Evolutionary conservation across 495 filamentous ascomycete genomes (phyloP), one percentile per base, ranked within the genome.

Genomic region (Penicillium paradoxum): DNA sequence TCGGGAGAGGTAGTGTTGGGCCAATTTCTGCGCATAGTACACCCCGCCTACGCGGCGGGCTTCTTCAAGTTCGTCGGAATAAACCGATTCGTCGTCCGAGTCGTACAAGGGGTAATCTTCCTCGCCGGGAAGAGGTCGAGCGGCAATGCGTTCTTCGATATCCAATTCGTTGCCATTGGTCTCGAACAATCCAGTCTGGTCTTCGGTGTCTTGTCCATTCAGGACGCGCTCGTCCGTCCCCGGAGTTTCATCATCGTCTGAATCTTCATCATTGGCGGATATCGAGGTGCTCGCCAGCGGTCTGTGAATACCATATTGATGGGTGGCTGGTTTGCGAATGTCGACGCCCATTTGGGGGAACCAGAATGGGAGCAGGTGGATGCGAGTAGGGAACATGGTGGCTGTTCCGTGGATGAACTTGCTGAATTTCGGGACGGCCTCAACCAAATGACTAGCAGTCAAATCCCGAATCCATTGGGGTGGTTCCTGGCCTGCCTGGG

Each of bases 361-460:
- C 93, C 93, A 99, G 78, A 87, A 99, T 3, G 93, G 93, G 3
- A 97, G 80, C 2, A 99, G 81, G 25, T 96, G 75, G 66, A 97
- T 97, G 40, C 87, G 84, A 25, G 84, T 79, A 0, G 91, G 92
- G 69, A 96, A 93, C 17, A 97, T 68, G 0, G 82, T 89, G 8
- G 92, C 90, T 0, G 84, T 87, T 44, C 93, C 93, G 68, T 99
- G 93, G 54, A 99, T 99, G 70, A 97, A 99, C 73, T 99, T 99
- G 60, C 90, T 96, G 75, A 96, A 99, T 65, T 99, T 99, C 45
- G 93, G 93, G 1, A 97, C 91, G 1, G 95, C 93, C 68, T 99
- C 93, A 13, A 99, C 93, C 21, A 99, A 79, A 68, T 99, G 93
- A 59, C 88, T 93, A 14, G 89, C 79, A 19, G 88, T 93, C 37